Base-by-base conservation (phyloP, 495 filamentous ascomycete genomes). In the Xylaria palmicola region DNA sequence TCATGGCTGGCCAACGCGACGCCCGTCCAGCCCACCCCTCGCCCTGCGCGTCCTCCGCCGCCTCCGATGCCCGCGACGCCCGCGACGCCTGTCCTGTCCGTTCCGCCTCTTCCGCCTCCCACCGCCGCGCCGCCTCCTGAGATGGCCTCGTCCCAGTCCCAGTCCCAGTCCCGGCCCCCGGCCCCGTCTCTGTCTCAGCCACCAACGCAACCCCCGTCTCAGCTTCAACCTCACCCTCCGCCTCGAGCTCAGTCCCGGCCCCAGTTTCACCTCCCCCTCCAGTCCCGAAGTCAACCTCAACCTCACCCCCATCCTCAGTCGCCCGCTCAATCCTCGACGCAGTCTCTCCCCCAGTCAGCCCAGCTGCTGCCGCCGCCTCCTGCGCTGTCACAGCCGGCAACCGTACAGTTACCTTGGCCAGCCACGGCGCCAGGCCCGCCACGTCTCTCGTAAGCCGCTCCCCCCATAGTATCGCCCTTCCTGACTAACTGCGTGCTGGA, bases 1-100 rank as follows among this genome's bases (percentile, higher is more conserved):
- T 76, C 84, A 68, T 93, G 90, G 90, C 88, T 92, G 81, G 64
- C 70, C 36, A 64, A 72, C 45, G 72, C 71, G 55, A 62, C 66
- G 17, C 67, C 72, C 19, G 74, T 72, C 12, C 75, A 74, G 47
- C 74, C 76, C 30, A 72, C 66, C 48, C 65, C 75, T 53, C 80
- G 78, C 48, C 67, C 73, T 36, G 47, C 64, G 37, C 66, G 65
- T n/a, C n/a, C n/a, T n/a, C n/a, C n/a, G 62, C 68, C 56, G 12
- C 54, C 30, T 45, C 64, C 37, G 62, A 27, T n/a, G 30, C 48
- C 26, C 32, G n/a, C 45, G 39, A 55, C 49, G 52, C 45, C 41
- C 44, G 17, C 20, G 30, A 41, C 51, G n/a, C n/a, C n/a, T n/a
- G n/a, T n/a, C 8, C 20, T n/a, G 3, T 27, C 30, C 62, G 15